Percentiles rank a stretch among this genome's conserved stretches.
These are phyloP conservation scores for Colletotrichum echinochloae DNA, from an alignment of 2,329 filamentous ascomycete genomes.

Conservation along the genomic window DNA sequence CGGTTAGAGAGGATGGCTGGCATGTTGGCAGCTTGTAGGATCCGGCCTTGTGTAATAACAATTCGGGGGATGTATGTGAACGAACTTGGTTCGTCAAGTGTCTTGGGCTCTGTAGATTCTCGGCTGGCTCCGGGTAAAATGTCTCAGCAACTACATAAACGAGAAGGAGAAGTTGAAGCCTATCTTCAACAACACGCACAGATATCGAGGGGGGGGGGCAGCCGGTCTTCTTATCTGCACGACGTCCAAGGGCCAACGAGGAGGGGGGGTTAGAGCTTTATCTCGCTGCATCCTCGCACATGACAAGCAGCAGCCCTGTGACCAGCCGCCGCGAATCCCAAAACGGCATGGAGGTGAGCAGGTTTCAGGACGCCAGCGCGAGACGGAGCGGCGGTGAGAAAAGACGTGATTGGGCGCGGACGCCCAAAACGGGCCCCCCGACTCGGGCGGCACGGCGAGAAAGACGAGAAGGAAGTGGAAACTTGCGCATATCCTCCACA, in stretches of 20 bases:
- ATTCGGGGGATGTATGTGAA: neutral
- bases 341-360: constrained; percentile 41
- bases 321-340: constrained; percentile 34
- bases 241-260: neutral
- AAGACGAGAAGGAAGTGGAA: neutral
- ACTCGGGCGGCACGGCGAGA: constrained; percentile 22
- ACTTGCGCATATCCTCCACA: constrained; percentile 7
- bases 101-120: neutral
- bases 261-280: constrained; percentile 20
- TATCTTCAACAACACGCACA: neutral
- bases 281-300: constrained; percentile 28
- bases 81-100: neutral
- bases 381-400: constrained; percentile 27
- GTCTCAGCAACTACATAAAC: neutral
- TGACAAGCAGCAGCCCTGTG: constrained; percentile 41
- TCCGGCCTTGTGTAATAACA: neutral
- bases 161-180: neutral
- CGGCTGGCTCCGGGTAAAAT: neutral
- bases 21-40: constrained; percentile 19
- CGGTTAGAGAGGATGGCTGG: constrained; percentile 25
- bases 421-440: neutral
- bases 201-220: neutral
- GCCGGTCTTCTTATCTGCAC: constrained; percentile 25
- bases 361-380: constrained; percentile 39
- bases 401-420: constrained; percentile 11